Percentiles rank a stretch among this genome's conserved stretches.
Conservation (phyloP, 2,329 filamentous ascomycete species). For the Zarea fungicola region DNA sequence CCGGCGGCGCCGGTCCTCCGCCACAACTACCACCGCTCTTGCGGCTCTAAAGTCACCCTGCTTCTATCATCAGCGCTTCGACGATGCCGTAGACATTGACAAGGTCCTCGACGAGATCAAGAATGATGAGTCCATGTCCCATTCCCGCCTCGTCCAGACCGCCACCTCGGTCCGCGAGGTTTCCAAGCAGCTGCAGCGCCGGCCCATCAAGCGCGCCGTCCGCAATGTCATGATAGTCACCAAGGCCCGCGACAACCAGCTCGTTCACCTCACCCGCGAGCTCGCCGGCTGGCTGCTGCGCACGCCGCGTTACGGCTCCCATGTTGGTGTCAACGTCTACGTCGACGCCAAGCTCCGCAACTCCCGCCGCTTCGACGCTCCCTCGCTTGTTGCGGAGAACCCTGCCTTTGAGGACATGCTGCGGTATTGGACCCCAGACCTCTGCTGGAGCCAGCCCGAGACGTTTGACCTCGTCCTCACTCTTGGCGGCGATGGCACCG, state of each 20-base stretch:
- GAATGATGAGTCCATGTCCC: constrained; percentile 82
- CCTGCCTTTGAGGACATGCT: constrained; percentile 77
- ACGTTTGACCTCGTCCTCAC: constrained; percentile 93
- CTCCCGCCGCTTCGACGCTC: constrained; percentile 81
- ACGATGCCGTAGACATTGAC: constrained; percentile 91
- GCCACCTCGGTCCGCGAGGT: constrained; percentile 93
- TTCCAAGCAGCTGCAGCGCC: constrained; percentile 86
- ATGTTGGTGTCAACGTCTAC: constrained; percentile 92
- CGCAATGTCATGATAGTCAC: constrained; percentile 97
- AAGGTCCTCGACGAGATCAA: constrained; percentile 93
- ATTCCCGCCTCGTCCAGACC: constrained; percentile 90
- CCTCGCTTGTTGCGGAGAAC: constrained; percentile 67
- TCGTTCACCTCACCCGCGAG: constrained; percentile 85
- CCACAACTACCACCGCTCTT: constrained; percentile 38
- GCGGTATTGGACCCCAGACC: constrained; percentile 91
- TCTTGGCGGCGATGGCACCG: constrained; percentile 80
- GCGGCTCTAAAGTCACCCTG: constrained; percentile 79
- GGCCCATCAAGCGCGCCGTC: constrained; percentile 87
- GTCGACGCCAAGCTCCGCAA: constrained; percentile 92
- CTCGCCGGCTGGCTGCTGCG: constrained; percentile 81
- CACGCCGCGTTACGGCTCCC: constrained; percentile 83
- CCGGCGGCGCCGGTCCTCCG: constrained; percentile 25
- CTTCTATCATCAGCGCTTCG: constrained; percentile 96
- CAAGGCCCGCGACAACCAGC: constrained; percentile 90
- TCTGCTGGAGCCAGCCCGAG: constrained; percentile 91